phyloP scores from a whole-genome alignment of 768 basidiomycete genomes.

The Rubroboletus pulcherrimus region DNA sequence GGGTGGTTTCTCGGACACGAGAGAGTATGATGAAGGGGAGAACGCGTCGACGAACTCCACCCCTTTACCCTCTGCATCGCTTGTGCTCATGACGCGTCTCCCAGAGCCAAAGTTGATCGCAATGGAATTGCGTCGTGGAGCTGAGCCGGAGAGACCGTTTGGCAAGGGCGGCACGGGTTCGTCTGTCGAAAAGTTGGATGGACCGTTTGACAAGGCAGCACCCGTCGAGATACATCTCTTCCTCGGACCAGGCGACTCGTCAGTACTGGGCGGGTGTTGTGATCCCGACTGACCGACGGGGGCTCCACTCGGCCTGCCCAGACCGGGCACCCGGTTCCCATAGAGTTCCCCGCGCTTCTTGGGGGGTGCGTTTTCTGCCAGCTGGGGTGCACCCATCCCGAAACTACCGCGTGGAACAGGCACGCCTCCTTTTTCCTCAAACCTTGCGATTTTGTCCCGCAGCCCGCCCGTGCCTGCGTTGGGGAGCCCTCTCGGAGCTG shows the following conservation, averaged over 20 bases:
- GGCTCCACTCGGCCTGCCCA: constrained; percentile 22
- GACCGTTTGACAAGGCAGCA: constrained; percentile 12
- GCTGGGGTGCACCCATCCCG: constrained; percentile 62
- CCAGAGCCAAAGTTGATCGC: constrained; percentile 22
- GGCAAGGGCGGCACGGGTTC: constrained; percentile 28
- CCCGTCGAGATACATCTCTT: constrained; percentile 32
- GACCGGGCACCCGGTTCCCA: constrained; percentile 59
- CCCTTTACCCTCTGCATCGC: constrained; percentile 1
- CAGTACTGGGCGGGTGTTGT: constrained; percentile 5
- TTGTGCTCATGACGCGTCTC: constrained; percentile 19
- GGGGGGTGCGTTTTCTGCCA: constrained; percentile 41
- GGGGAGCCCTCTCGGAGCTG: constrained; percentile 29
- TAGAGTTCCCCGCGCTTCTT: constrained; percentile 65
- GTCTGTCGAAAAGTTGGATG: constrained; percentile 11
- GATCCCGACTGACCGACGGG: constrained; percentile 20
- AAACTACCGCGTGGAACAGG: constrained; percentile 76
- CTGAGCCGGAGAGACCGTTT: background rate
- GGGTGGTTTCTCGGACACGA: constrained; percentile 10
- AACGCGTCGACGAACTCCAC: constrained; percentile 1
- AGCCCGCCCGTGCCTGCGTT: constrained; percentile 32
- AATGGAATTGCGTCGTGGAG: constrained; percentile 29
- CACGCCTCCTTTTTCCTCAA: constrained; percentile 73
- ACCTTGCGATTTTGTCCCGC: constrained; percentile 74
- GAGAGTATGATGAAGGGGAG: constrained; percentile 2
- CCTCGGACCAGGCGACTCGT: constrained; percentile 20